Base-by-base conservation (phyloP, 768 basidiomycete species). In the Tricholoma terreum region DNA sequence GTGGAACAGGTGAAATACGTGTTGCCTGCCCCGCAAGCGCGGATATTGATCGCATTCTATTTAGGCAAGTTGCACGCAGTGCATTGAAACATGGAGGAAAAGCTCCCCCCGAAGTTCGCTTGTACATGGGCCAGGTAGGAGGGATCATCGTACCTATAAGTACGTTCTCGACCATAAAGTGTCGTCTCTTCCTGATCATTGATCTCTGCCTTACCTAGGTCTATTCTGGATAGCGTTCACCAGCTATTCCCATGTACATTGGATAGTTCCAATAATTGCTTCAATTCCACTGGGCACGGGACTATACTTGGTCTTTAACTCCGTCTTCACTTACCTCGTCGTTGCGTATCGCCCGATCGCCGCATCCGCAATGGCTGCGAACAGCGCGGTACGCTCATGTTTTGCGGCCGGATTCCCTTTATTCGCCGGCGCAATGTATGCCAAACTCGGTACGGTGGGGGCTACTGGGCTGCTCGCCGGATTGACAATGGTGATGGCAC, bases 401-500 rank as follows among this genome's bases (percentile, higher is more conserved):
- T 81, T 85, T 59, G 87, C 85, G 1, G 84, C 83, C 0, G 78
- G 78, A 2, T 87, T 88, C 67, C 87, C 87, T 1, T 77, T 67
- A 1, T 84, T 82, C 42, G 87, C 89, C 0, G 79, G 86, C 65
- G 83, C 89, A 0, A 80, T 85, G 71, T 94, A 94, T 65, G 70
- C 71, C 2, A 81, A 81, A 49, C 67, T 91, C 4, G 86, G 89
- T 0, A 84, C 85, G 0, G 86, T 87, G 0, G 89, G 89, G 0
- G 88, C 86, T 0, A 86, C 84, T 0, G 87, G 84, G 14, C 74
- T 90, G n/a, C 64, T 90, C 17, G 89, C 84, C 1, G 87, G 88
- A 1, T 64, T 90, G 12, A 78, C 80, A 55, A 78, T 81, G 2
- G 46, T 85, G 15, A 81, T 86, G 77, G 79, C 81, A 1, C 89